A percentile compares a stretch with the other conserved stretches of the same genome.
phyloP scores from a whole-genome alignment of 495 filamentous ascomycete species.

The Lasiosphaeris hirsuta region DNA sequence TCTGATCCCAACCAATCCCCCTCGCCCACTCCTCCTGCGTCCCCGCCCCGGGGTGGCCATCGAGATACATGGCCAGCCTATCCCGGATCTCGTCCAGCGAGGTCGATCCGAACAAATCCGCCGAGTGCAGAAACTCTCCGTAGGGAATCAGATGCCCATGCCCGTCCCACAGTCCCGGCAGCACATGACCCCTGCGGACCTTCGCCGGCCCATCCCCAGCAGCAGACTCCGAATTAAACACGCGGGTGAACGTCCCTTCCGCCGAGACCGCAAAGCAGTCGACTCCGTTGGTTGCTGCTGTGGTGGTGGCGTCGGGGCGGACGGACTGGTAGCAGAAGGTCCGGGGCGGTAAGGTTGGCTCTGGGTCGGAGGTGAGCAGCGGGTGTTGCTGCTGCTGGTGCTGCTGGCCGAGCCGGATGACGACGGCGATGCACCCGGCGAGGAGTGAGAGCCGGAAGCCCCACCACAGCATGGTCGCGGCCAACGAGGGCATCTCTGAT shows the following conservation, averaged over 20 bases:
- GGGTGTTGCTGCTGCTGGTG: neutral
- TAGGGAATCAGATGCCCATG: slow-evolving; percentile 62
- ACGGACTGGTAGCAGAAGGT: slow-evolving; percentile 44
- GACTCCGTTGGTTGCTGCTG: too few species aligned
- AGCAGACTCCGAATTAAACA: neutral
- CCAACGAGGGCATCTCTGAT: neutral
- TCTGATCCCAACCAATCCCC: slow-evolving; percentile 66
- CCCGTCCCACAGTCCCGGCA: slow-evolving; percentile 63
- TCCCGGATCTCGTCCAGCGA: slow-evolving; percentile 48
- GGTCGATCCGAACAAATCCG: slow-evolving; percentile 53
- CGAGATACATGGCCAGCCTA: slow-evolving; percentile 46
- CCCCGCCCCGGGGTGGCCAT: slow-evolving; percentile 36
- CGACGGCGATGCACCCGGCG: slow-evolving; percentile 19
- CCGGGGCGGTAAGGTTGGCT: neutral
- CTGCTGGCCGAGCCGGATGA: slow-evolving; percentile 5
- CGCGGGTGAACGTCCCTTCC: neutral
- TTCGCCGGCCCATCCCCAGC: neutral
- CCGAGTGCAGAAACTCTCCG: slow-evolving; percentile 61
- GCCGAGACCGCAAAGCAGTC: too few species aligned
- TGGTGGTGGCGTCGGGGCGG: slow-evolving; percentile 23
- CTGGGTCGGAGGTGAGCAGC: neutral
- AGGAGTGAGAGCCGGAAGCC: slow-evolving; percentile 21
- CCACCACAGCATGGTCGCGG: slow-evolving; percentile 14
- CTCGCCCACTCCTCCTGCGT: slow-evolving; percentile 53
- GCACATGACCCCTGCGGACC: slow-evolving; percentile 38